Percentiles rank a stretch among this genome's conserved stretches.
phyloP scores from a whole-genome alignment of 225 moss, liverwort and hornwort species.

The Lunularia cruciata region DNA sequence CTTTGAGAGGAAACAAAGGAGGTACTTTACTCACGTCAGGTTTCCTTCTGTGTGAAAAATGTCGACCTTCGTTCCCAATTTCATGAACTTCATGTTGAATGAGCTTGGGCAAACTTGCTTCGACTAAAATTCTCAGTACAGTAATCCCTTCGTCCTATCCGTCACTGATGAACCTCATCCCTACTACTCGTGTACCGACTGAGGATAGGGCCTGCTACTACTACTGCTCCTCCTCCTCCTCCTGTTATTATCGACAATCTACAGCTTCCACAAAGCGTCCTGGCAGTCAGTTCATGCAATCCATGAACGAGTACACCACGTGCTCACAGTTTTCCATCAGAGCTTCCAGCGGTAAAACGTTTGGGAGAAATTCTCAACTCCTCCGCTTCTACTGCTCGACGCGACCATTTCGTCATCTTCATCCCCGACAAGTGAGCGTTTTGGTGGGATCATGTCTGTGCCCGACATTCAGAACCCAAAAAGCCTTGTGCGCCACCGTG shows the following conservation, averaged over 20 bases:
- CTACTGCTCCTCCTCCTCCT: neutral
- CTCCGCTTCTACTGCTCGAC: neutral
- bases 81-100: constrained; percentile 82
- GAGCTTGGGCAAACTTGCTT: neutral
- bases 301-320: neutral
- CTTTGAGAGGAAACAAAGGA: too few species aligned
- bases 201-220: too few species aligned
- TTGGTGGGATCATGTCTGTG: constrained; percentile 16
- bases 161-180: constrained; percentile 6
- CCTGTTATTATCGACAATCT: neutral
- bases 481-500: neutral
- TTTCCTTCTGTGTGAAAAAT: constrained; percentile 61
- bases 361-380: neutral
- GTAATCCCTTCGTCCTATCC: neutral
- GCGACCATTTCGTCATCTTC: constrained; percentile 5
- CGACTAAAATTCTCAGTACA: neutral
- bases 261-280: neutral
- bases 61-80: constrained; percentile 73
- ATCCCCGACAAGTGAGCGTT: constrained; percentile 8
- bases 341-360: neutral
- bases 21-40: constrained; percentile 70
- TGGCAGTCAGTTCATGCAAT: constrained; percentile 3
- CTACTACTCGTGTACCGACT: neutral
- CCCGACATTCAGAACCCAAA: neutral
- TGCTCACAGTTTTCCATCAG: neutral